phyloP scores from a whole-genome alignment of 345 rosid species.

The Ceriops tagal region DNA sequence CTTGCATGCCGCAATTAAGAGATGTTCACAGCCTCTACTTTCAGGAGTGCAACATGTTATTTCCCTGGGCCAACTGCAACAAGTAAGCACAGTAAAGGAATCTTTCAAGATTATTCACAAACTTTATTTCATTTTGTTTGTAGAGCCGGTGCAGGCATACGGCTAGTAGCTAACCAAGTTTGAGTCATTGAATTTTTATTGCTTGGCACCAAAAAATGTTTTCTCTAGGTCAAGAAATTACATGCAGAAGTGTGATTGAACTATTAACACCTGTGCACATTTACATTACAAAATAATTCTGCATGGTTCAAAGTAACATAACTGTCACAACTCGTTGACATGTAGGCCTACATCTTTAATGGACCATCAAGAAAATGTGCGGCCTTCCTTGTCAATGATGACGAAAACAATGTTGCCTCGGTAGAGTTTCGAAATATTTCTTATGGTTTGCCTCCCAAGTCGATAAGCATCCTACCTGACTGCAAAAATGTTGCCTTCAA shows the following conservation, averaged over 20 bases:
- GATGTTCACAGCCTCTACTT: slow-evolving; percentile 51
- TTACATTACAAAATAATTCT: too few relatives aligned
- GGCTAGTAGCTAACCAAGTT: too few relatives aligned
- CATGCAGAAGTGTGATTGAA: too few relatives aligned
- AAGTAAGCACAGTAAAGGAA: slow-evolving; percentile 36
- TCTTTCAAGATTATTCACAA: too few relatives aligned
- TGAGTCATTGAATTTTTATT: too few relatives aligned
- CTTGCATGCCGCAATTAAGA: slow-evolving; percentile 59
- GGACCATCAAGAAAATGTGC: slow-evolving; percentile 44
- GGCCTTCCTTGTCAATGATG: slow-evolving; percentile 64
- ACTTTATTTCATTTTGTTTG: too few relatives aligned
- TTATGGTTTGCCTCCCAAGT: slow-evolving; percentile 53
- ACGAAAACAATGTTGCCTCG: slow-evolving; percentile 19
- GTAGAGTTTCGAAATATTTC: slow-evolving; percentile 46
- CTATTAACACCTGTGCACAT: too few relatives aligned
- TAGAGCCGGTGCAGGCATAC: too few relatives aligned
- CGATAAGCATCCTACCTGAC: slow-evolving; percentile 69
- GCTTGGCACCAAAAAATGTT: too few relatives aligned
- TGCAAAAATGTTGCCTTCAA: slow-evolving; percentile 66
- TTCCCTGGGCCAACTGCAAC: slow-evolving; percentile 48
- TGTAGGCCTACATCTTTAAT: slow-evolving; percentile 60
- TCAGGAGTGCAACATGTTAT: slow-evolving; percentile 34
- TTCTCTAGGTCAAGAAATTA: too few relatives aligned
- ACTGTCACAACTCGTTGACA: not conserved
- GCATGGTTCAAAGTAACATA: not conserved